These are phyloP conservation scores for Aspergillus alliaceus DNA, from an alignment of 2,329 filamentous ascomycete species.

Conservation along the genomic window DNA sequence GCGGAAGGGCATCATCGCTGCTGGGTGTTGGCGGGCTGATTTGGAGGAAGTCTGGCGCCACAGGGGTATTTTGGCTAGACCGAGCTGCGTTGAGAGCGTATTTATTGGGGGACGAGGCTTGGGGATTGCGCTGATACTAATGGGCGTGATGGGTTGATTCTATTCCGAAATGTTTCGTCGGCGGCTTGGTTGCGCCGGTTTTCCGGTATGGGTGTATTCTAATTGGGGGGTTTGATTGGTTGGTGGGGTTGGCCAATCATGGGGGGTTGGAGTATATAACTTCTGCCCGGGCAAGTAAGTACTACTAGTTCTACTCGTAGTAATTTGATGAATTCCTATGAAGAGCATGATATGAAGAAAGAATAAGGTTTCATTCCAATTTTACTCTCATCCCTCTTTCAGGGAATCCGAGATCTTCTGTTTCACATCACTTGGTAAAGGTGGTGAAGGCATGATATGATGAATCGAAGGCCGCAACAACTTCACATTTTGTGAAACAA, in stretches of 20 bases:
- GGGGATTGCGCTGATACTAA: neutral
- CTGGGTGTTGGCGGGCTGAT: slow-evolving; percentile 2
- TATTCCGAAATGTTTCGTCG: slow-evolving; percentile 28
- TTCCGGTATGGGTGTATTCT: neutral
- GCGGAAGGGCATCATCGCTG: slow-evolving; percentile 36
- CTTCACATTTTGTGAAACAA: too few relatives aligned
- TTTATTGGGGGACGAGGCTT: neutral
- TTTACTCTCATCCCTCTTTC: too few relatives aligned
- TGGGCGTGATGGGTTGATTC: slow-evolving; percentile 8
- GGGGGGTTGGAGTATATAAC: neutral
- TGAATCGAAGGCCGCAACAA: too few relatives aligned
- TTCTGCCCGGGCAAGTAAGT: too few relatives aligned
- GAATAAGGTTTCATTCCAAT: neutral
- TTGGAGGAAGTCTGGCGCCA: neutral
- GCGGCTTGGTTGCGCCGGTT: slow-evolving; percentile 30
- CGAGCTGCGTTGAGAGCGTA: neutral
- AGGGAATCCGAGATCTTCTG: too few relatives aligned
- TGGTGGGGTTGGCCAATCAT: neutral
- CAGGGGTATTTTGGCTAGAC: neutral
- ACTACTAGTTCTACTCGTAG: too few relatives aligned
- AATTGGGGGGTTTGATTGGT: slow-evolving; percentile 7
- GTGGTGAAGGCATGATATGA: too few relatives aligned
- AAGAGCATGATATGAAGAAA: too few relatives aligned
- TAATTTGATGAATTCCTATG: too few relatives aligned
- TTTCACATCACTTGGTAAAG: too few relatives aligned